Percentiles rank a stretch among this genome's conserved stretches.
Evolutionary conservation across 208 protist species (phyloP).

Genomic region (Acanthamoeba lenticulata): DNA sequence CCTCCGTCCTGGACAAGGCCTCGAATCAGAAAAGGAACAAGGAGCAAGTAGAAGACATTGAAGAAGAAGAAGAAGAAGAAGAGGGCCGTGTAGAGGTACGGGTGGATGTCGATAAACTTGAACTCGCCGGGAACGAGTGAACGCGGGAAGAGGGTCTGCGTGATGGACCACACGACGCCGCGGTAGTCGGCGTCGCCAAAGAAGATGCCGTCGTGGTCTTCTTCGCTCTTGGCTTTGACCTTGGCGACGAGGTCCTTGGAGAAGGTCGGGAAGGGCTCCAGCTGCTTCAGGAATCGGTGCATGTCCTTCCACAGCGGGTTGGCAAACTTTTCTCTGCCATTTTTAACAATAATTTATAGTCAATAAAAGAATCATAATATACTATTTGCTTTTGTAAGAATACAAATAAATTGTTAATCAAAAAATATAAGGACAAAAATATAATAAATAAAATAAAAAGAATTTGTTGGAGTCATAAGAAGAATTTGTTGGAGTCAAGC

Average conservation of each 20-base stretch:
- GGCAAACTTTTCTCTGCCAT: constrained; percentile 44
- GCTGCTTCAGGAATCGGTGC: constrained; percentile 21
- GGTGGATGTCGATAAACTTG: constrained; percentile 25
- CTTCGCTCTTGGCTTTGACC: constrained; percentile 23
- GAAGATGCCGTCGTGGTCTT: not conserved
- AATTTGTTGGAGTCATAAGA: not conserved
- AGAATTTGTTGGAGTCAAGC: not conserved
- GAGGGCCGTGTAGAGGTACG: not conserved
- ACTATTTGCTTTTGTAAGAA: too few species aligned
- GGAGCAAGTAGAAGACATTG: not conserved
- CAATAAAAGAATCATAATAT: too few species aligned
- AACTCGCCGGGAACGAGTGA: constrained; percentile 31
- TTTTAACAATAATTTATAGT: too few species aligned
- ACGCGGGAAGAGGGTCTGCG: constrained; percentile 17
- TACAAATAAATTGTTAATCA: too few species aligned
- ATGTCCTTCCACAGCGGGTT: constrained; percentile 54
- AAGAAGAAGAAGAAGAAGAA: not conserved
- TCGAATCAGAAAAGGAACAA: not conserved
- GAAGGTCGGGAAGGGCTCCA: not conserved
- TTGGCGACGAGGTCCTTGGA: constrained; percentile 11
- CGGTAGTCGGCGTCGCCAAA: constrained; percentile 33
- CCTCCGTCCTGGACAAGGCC: not conserved
- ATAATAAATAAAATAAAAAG: too few species aligned
- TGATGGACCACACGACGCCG: constrained; percentile 45
- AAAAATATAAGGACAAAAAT: too few species aligned